A percentile compares a stretch with the other conserved stretches of the same genome.
These are phyloP conservation scores for Cyberlindnera veronae DNA, from an alignment of 805 yeast genomes.

Conservation along the genomic window DNA sequence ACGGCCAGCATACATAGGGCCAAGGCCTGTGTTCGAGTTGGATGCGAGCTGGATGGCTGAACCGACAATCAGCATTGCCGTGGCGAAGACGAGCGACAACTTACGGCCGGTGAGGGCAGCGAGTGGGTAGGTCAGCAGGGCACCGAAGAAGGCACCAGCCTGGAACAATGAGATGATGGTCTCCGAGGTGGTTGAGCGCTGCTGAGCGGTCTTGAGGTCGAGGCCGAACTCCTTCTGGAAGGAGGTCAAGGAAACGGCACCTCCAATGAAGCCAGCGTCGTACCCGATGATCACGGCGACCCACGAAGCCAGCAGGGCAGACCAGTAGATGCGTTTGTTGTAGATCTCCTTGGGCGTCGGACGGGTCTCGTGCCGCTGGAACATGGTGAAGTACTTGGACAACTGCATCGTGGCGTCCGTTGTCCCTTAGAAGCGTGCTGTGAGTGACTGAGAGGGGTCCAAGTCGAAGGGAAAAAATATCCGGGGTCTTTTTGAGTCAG, in stretches of 20 bases:
- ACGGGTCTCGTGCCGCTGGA: constrained; percentile 20
- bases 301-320: constrained; percentile 41
- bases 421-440: not conserved
- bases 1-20: constrained; percentile 49
- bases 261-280: constrained; percentile 55
- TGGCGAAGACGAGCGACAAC: constrained; percentile 37
- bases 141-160: constrained; percentile 47
- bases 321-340: constrained; percentile 42
- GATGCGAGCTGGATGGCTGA: constrained; percentile 38
- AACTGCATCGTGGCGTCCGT: constrained; percentile 13
- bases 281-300: constrained; percentile 53
- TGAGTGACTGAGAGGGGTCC: not conserved
- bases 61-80: constrained; percentile 41
- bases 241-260: constrained; percentile 44
- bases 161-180: constrained; percentile 48
- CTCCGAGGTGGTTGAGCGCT: constrained; percentile 31
- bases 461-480: not conserved
- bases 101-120: constrained; percentile 40
- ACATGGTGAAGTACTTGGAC: constrained; percentile 15
- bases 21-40: constrained; percentile 32
- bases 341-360: constrained; percentile 41
- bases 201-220: constrained; percentile 28
- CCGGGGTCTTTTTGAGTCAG: too few relatives aligned
- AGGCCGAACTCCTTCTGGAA: constrained; percentile 44
- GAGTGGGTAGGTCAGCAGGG: constrained; percentile 32